These are phyloP conservation scores for Diaporthe sp. DNA, from an alignment of 2,329 filamentous ascomycete species.

Conservation along the genomic window DNA sequence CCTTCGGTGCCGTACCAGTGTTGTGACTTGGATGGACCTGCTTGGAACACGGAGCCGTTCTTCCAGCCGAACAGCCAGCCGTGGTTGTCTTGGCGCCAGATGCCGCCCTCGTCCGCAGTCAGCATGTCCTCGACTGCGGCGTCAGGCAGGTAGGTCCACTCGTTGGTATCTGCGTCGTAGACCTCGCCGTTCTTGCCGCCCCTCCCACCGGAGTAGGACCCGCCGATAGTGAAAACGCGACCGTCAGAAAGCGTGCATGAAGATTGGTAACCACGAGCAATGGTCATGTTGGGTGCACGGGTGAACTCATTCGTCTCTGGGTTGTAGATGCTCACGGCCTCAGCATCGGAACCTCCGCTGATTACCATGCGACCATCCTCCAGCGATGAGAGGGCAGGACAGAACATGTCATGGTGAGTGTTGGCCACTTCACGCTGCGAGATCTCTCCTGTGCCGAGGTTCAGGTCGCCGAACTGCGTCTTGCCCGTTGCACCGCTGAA, in stretches of 20 bases:
- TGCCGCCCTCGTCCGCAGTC: constrained; percentile 59
- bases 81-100: constrained; percentile 65
- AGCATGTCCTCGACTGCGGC: constrained; percentile 63
- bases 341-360: constrained; percentile 56
- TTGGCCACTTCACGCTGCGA: constrained; percentile 52
- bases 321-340: constrained; percentile 57
- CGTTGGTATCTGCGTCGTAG: constrained; percentile 59
- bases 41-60: constrained; percentile 64
- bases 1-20: constrained; percentile 68
- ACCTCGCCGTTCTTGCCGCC: constrained; percentile 70
- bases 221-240: constrained; percentile 70
- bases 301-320: constrained; percentile 55
- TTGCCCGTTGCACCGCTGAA: constrained; percentile 42
- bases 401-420: constrained; percentile 69
- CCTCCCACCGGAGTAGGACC: constrained; percentile 62
- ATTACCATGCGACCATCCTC: constrained; percentile 64
- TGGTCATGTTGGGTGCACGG: constrained; percentile 57
- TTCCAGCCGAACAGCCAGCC: constrained; percentile 65
- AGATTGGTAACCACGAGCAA: constrained; percentile 66
- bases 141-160: constrained; percentile 61
- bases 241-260: constrained; percentile 65
- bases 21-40: constrained; percentile 66
- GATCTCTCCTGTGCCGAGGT: constrained; percentile 43
- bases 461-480: constrained; percentile 43
- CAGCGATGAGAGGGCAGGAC: constrained; percentile 66